These are phyloP conservation scores for Tolypocladium sp. DNA, from an alignment of 2,329 filamentous ascomycete species.

Conservation along the genomic window DNA sequence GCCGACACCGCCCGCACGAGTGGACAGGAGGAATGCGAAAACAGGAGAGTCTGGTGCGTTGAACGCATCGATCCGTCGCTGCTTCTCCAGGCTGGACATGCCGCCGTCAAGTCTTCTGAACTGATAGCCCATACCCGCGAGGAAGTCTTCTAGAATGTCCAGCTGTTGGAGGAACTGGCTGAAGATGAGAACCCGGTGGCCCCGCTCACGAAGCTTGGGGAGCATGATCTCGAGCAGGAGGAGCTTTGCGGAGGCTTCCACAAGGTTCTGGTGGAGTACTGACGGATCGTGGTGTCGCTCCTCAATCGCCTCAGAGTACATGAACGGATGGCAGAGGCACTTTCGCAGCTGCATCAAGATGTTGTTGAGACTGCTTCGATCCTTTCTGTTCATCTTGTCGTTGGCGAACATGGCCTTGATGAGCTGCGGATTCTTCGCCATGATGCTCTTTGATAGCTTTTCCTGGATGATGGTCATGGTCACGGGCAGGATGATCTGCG, in stretches of 20 bases:
- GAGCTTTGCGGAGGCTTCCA: slow-evolving; percentile 88
- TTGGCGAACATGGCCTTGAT: slow-evolving; percentile 79
- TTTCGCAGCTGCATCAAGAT: slow-evolving; percentile 93
- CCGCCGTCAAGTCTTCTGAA: slow-evolving; percentile 82
- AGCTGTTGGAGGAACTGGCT: slow-evolving; percentile 90
- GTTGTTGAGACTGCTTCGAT: slow-evolving; percentile 80
- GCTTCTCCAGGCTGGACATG: slow-evolving; percentile 75
- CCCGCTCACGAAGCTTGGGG: slow-evolving; percentile 74
- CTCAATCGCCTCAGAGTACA: slow-evolving; percentile 86
- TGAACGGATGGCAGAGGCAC: slow-evolving; percentile 90
- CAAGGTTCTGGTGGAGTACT: slow-evolving; percentile 66
- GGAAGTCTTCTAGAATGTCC: slow-evolving; percentile 85
- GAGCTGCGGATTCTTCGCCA: slow-evolving; percentile 81
- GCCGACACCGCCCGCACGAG: slow-evolving; percentile 88
- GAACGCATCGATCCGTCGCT: slow-evolving; percentile 88
- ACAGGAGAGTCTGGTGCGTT: slow-evolving; percentile 75
- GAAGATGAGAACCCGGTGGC: slow-evolving; percentile 88
- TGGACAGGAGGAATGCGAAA: slow-evolving; percentile 89
- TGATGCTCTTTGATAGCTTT: slow-evolving; percentile 86
- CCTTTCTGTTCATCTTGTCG: slow-evolving; percentile 54
- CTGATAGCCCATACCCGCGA: slow-evolving; percentile 62
- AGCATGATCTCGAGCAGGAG: slow-evolving; percentile 77
- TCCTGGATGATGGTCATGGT: slow-evolving; percentile 92
- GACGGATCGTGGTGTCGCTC: slow-evolving; percentile 57
- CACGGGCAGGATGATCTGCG: slow-evolving; percentile 91